Percentiles rank a stretch among this genome's conserved stretches.
These are phyloP conservation scores for Acacia acuminata DNA, from an alignment of 306 rosid genomes.

Conservation along the genomic window DNA sequence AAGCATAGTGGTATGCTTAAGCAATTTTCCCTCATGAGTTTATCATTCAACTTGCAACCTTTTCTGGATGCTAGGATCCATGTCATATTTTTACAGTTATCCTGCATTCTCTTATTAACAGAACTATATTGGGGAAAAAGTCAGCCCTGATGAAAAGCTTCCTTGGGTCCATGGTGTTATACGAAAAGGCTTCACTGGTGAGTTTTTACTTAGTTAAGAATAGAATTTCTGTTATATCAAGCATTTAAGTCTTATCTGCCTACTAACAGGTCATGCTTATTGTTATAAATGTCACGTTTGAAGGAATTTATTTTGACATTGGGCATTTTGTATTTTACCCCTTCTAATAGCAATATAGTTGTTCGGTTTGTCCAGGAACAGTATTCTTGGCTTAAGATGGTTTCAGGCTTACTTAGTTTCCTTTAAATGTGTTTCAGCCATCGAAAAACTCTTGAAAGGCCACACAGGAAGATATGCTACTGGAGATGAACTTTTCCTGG, in stretches of 20 bases:
- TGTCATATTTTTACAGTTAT: not conserved
- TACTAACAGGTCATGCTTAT: constrained; percentile 8
- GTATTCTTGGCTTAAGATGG: not conserved
- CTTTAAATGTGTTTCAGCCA: constrained; percentile 39
- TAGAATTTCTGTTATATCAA: not conserved
- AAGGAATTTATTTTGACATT: not conserved
- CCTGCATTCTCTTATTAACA: constrained; percentile 43
- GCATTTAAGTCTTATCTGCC: not conserved
- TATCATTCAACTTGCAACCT: not conserved
- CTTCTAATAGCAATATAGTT: not conserved
- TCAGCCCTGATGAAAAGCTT: constrained; percentile 53
- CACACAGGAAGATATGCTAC: constrained; percentile 50
- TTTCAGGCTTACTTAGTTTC: constrained; percentile 8
- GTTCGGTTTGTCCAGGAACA: not conserved
- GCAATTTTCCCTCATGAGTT: not conserved
- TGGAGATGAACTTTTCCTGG: constrained; percentile 52
- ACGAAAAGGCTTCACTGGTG: constrained; percentile 72
- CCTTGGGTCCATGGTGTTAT: constrained; percentile 54
- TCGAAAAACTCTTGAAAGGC: constrained; percentile 49
- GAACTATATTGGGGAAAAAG: constrained; percentile 71
- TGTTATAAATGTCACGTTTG: constrained; percentile 6
- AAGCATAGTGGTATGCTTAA: constrained; percentile 46
- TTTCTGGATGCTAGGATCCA: constrained; percentile 17
- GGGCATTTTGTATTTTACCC: not conserved
- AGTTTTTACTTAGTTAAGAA: constrained; percentile 27